Evolutionary conservation across 805 yeast genomes (phyloP).

Genomic region (Lipomyces lipofer): DNA sequence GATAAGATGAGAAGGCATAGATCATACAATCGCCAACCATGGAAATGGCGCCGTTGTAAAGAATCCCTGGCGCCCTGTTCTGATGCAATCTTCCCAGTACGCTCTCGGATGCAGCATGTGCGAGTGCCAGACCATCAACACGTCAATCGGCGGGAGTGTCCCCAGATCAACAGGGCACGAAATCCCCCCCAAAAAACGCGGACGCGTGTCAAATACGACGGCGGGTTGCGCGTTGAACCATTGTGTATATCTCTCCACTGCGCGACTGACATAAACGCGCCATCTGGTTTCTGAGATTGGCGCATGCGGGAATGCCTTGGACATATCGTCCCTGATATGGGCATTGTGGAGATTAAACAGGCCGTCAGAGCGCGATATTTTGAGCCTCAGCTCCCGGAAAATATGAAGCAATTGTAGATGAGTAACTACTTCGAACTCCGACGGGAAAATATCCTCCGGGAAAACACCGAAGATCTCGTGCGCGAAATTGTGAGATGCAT

Average conservation of each 20-base stretch:
- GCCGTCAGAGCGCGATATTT: conserved; percentile 6
- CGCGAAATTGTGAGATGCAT: conserved; percentile 9
- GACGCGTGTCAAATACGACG: not conserved
- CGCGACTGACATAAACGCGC: conserved; percentile 10
- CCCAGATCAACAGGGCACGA: not conserved
- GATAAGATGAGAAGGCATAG: not conserved
- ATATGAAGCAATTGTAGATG: conserved; percentile 9
- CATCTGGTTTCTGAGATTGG: conserved; percentile 6
- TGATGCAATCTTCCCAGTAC: conserved; percentile 29
- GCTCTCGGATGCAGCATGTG: conserved; percentile 33
- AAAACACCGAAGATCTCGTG: conserved; percentile 3
- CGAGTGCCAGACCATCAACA: conserved; percentile 35
- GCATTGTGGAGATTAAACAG: conserved; percentile 1
- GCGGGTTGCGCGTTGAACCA: conserved; percentile 14
- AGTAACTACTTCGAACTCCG: conserved; percentile 10
- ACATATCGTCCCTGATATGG: not conserved
- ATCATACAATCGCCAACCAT: conserved; percentile 13
- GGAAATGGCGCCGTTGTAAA: conserved; percentile 10
- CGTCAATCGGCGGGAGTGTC: conserved; percentile 32
- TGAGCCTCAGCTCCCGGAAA: not conserved
- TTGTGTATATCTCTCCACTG: conserved; percentile 17
- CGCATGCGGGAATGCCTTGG: conserved; percentile 3
- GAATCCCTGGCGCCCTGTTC: conserved; percentile 4
- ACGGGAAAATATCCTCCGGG: conserved; percentile 12
- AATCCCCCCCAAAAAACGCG: not conserved